phyloP scores from a whole-genome alignment of 192 early-diverging fungal genomes.

The Oehlia diaphana region DNA sequence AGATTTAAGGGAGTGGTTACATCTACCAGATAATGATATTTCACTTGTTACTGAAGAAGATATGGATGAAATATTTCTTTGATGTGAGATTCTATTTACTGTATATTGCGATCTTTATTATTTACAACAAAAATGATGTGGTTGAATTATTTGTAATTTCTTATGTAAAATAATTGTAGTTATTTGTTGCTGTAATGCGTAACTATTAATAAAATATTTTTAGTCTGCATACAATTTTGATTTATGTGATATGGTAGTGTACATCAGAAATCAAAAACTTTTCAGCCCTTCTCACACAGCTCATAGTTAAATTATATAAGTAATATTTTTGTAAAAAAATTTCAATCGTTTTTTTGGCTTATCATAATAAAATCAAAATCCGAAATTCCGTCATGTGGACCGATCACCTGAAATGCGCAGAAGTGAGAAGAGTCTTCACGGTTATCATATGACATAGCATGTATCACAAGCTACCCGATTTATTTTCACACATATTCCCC shows the following conservation, averaged over 20 bases:
- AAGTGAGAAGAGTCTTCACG: too few relatives aligned
- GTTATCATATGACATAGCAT: too few relatives aligned
- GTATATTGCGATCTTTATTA: neutral
- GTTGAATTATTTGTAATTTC: neutral
- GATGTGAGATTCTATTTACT: neutral
- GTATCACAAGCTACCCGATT: too few relatives aligned
- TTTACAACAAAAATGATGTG: neutral
- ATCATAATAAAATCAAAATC: too few relatives aligned
- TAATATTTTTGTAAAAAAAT: neutral
- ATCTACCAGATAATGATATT: neutral
- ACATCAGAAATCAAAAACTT: neutral
- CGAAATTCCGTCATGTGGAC: too few relatives aligned
- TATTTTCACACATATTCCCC: too few relatives aligned
- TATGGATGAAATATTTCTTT: slow-evolving; percentile 13
- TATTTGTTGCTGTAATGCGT: neutral
- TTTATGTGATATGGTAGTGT: too few relatives aligned
- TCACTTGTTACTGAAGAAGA: neutral
- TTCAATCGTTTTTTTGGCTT: too few relatives aligned
- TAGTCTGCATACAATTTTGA: too few relatives aligned
- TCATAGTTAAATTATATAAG: neutral
- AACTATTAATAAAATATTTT: neutral
- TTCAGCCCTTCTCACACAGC: neutral
- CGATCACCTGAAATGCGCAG: too few relatives aligned
- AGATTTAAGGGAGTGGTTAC: neutral
- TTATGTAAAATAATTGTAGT: neutral